Conservation (phyloP, 2,329 filamentous ascomycete species). For the Calonectria leucothoes region DNA sequence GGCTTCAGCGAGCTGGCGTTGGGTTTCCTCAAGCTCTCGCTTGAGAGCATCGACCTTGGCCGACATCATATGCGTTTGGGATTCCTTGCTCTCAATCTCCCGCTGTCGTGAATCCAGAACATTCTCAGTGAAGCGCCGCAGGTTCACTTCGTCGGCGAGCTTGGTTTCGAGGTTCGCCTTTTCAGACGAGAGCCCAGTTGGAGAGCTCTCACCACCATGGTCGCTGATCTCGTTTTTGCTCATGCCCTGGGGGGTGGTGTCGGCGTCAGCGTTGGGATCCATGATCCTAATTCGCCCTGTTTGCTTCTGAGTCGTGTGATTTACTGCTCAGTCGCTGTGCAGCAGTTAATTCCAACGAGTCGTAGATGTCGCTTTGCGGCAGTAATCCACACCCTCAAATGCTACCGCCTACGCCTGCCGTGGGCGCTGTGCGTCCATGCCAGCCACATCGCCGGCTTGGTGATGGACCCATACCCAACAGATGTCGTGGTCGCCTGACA, state of each 20-base stretch:
- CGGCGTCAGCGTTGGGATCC: conserved; percentile 27
- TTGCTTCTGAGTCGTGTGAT: conserved; percentile 19
- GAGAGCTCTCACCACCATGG: conserved; percentile 16
- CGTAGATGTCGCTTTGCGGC: conserved; percentile 18
- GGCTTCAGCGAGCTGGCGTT: conserved; percentile 46
- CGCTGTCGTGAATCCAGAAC: conserved; percentile 51
- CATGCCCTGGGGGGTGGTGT: conserved; percentile 5
- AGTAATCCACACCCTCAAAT: conserved; percentile 20
- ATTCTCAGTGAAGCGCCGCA: conserved; percentile 50
- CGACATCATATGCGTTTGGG: conserved; percentile 42
- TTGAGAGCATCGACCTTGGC: conserved; percentile 45
- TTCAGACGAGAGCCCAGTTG: conserved; percentile 23
- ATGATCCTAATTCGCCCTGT: conserved; percentile 24
- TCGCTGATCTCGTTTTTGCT: conserved; percentile 15
- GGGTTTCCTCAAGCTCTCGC: conserved; percentile 44
- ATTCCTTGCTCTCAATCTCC: conserved; percentile 48
- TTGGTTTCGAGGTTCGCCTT: conserved; percentile 37
- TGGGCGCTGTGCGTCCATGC: conserved; percentile 21
- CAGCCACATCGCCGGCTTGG: conserved; percentile 28
- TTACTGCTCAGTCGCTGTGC: conserved; percentile 1
- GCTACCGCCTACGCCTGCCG: conserved; percentile 5
- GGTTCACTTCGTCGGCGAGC: conserved; percentile 45
- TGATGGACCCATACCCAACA: conserved; percentile 20
- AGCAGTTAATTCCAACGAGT: conserved; percentile 13
- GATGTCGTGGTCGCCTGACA: conserved; percentile 28